Evolutionary conservation across 2,329 filamentous ascomycete species (phyloP).

Genomic region (Aspergillus ustus): DNA sequence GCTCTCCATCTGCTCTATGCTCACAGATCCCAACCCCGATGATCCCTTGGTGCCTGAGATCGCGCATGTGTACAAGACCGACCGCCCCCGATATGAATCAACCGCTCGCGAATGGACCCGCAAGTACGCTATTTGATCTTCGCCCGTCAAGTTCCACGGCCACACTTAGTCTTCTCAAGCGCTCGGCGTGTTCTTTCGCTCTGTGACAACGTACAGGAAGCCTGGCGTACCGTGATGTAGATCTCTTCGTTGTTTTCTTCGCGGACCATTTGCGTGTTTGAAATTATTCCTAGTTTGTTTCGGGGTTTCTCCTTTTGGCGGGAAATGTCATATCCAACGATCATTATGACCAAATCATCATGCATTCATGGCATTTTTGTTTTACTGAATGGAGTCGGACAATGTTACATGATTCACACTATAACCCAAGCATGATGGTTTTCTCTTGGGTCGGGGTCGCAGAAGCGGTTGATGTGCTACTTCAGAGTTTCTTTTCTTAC

Average conservation of each 20-base stretch:
- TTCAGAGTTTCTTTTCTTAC: slow-evolving; percentile 7
- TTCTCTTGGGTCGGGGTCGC: slow-evolving; percentile 21
- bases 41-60: slow-evolving; percentile 99
- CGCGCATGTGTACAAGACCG: slow-evolving; percentile 99
- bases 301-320: slow-evolving; percentile 31
- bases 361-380: slow-evolving; percentile 46
- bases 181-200: slow-evolving; percentile 33
- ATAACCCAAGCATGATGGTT: slow-evolving; percentile 21
- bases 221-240: slow-evolving; percentile 46
- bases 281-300: slow-evolving; percentile 27
- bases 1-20: slow-evolving; percentile 98
- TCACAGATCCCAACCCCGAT: slow-evolving; percentile 98
- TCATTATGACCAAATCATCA: slow-evolving; percentile 43
- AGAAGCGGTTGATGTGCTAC: slow-evolving; percentile 20
- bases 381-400: slow-evolving; percentile 30
- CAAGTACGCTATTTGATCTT: slow-evolving; percentile 89
- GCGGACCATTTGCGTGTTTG: slow-evolving; percentile 29
- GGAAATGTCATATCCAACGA: slow-evolving; percentile 43
- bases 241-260: slow-evolving; percentile 35
- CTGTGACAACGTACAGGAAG: slow-evolving; percentile 44
- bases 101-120: slow-evolving; percentile 98
- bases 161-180: slow-evolving; percentile 32
- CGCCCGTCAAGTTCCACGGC: slow-evolving; percentile 31
- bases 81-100: slow-evolving; percentile 92
- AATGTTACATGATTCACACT: slow-evolving; percentile 28